A percentile compares a stretch with the other conserved stretches of the same genome.
phyloP scores from a whole-genome alignment of 257 asterid genomes.

The Scutellaria galericulata region DNA sequence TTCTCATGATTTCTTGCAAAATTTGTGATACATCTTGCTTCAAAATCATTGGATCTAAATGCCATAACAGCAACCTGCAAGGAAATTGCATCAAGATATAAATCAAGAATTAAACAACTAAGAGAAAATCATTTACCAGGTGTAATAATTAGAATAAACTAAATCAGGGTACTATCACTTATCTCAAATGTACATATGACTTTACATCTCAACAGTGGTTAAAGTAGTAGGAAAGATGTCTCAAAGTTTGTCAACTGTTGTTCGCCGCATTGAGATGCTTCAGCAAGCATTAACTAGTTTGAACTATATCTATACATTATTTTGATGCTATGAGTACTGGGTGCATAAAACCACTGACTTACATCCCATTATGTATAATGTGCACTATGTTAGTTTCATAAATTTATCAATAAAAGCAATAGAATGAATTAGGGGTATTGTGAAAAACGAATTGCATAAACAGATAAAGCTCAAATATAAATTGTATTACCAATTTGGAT shows the following conservation, averaged over 20 bases:
- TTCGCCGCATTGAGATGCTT: slow-evolving; percentile 4
- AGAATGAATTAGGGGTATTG: no score
- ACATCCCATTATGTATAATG: neutral
- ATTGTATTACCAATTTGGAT: no score
- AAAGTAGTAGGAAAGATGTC: neutral
- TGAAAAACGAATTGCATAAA: no score
- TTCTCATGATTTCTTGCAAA: slow-evolving; percentile 52
- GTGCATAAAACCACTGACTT: neutral
- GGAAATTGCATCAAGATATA: slow-evolving; percentile 23
- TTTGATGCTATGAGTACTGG: neutral
- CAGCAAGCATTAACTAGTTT: slow-evolving; percentile 4
- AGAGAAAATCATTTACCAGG: slow-evolving; percentile 6
- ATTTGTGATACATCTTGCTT: slow-evolving; percentile 62
- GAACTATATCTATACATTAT: neutral
- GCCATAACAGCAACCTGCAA: slow-evolving; percentile 75
- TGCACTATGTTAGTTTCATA: neutral
- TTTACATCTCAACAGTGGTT: neutral
- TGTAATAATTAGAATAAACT: neutral
- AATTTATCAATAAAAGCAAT: neutral
- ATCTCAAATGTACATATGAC: neutral
- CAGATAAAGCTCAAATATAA: no score
- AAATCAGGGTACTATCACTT: neutral
- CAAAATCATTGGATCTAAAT: slow-evolving; percentile 65
- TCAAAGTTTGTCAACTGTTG: slow-evolving; percentile 2
- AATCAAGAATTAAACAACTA: neutral